These are phyloP conservation scores for Ceratocystis cubensis DNA, from an alignment of 2,329 filamentous ascomycete genomes.

Conservation along the genomic window DNA sequence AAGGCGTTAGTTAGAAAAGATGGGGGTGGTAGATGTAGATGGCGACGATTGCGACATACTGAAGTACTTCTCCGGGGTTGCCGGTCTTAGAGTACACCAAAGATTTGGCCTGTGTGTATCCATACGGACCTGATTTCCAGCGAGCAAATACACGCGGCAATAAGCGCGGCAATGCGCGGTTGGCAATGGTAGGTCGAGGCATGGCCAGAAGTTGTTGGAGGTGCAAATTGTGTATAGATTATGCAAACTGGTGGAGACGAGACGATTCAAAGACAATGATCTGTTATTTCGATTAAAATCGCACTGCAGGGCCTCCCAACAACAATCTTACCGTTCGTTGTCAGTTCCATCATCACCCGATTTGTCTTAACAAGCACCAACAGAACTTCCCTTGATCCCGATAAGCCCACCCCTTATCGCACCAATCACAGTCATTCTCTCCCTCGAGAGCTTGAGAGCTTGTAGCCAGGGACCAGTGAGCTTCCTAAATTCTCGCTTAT, in stretches of 20 bases:
- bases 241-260: neutral
- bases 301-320: neutral
- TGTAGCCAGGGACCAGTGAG: neutral
- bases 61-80: constrained; percentile 59
- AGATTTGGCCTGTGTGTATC: constrained; percentile 76
- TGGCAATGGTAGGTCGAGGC: constrained; percentile 8
- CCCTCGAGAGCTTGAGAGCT: neutral
- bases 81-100: constrained; percentile 63
- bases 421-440: neutral
- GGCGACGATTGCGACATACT: constrained; percentile 30
- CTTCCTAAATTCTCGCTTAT: neutral
- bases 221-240: constrained; percentile 22
- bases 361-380: neutral
- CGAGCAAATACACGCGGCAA: constrained; percentile 28
- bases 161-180: constrained; percentile 2
- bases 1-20: neutral
- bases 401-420: neutral
- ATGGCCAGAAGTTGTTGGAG: neutral
- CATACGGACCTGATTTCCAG: constrained; percentile 52
- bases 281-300: neutral
- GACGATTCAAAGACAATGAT: neutral
- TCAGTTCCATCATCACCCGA: constrained; percentile 1
- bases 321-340: too few relatives aligned
- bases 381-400: neutral
- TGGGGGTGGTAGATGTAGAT: too few relatives aligned